Evolutionary conservation across 2,329 filamentous ascomycete genomes (phyloP), one percentile per base, ranked within the genome.

Genomic region (Grosmannia serpens): DNA sequence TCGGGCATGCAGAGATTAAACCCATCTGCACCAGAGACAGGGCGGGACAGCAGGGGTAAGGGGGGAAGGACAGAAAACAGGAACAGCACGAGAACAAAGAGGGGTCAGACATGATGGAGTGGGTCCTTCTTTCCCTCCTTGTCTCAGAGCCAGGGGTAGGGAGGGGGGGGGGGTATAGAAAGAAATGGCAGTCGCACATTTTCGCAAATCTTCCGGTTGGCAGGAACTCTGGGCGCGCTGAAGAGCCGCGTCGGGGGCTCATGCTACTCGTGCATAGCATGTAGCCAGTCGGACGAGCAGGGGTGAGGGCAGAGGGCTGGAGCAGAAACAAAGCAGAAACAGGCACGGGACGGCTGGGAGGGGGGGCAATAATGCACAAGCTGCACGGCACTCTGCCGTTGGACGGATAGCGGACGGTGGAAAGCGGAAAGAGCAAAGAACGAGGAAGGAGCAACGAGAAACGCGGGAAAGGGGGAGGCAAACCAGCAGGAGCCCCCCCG

Each of bases 1-100:
- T 44, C 41, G 20, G 41, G 41, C 41, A 44, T 44, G 41, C 41
- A 26, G 46, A 49, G 46, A 49, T 49, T 49, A 49, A 26, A 49
- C 41, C 41, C 20, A 44, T n/a, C 46, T 49, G 38, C 38, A 15
- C 15, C 38, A 44, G 5, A 44, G 22, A 49, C 10, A 49, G 11
- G 22, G 47, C 11, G 11, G 11, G 17, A 26, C 15, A 52, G 50
- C 27, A 31, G 27, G 51, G n/a, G 31, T 20, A 38, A 22, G 52
- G 35, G 22, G 54, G 24, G 11, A 49, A 10, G 44, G 29, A 11
- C 44, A 26, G 54, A 24, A 47, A 47, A 56, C 54, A 56, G 41
- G 54, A 29, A 56, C 29, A 35, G 54, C 44, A 56, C 54, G 44
- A 46, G 54, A 29, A 44, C 41, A 56, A 35, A 35, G 54, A 56